phyloP scores from a whole-genome alignment of 176 grass and related monocot genomes.

The Cymbopogon citratus region DNA sequence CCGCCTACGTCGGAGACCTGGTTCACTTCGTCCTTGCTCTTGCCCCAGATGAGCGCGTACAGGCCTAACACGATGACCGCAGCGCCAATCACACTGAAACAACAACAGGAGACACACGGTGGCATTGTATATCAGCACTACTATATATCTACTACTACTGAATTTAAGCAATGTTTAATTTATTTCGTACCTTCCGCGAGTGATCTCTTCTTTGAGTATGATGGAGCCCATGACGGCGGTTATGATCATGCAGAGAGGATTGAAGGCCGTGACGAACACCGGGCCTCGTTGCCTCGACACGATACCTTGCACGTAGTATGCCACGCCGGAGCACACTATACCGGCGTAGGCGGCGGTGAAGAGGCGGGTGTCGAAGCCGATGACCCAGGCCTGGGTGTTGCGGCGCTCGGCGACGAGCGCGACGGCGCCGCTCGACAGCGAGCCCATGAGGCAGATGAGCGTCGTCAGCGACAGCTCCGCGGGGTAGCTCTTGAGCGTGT shows the following conservation, averaged over 20 bases:
- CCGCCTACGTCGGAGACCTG: slow-evolving; percentile 21
- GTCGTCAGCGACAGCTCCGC: slow-evolving; percentile 63
- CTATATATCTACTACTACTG: background rate
- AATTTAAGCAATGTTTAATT: background rate
- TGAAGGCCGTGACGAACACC: slow-evolving; percentile 95
- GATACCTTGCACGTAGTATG: slow-evolving; percentile 87
- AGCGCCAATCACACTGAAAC: slow-evolving; percentile 74
- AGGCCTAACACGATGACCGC: slow-evolving; percentile 80
- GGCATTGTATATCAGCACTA: slow-evolving; percentile 18
- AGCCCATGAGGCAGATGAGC: slow-evolving; percentile 72
- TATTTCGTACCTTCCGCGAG: slow-evolving; percentile 54
- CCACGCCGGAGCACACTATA: slow-evolving; percentile 81
- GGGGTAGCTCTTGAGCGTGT: slow-evolving; percentile 62
- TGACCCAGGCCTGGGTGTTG: slow-evolving; percentile 57
- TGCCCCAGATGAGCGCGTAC: slow-evolving; percentile 92
- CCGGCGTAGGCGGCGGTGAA: slow-evolving; percentile 78
- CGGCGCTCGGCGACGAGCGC: slow-evolving; percentile 59
- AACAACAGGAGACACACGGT: background rate
- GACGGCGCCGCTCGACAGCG: slow-evolving; percentile 54
- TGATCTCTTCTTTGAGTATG: slow-evolving; percentile 77
- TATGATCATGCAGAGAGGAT: slow-evolving; percentile 96
- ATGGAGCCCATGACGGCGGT: slow-evolving; percentile 77
- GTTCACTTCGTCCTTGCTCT: slow-evolving; percentile 51
- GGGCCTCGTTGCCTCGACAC: slow-evolving; percentile 75
- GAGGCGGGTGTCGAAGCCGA: slow-evolving; percentile 85